Percentiles rank a stretch among this genome's conserved stretches.
Evolutionary conservation across 441 rosid genomes (phyloP).

Genomic region (Populus hybrid): DNA sequence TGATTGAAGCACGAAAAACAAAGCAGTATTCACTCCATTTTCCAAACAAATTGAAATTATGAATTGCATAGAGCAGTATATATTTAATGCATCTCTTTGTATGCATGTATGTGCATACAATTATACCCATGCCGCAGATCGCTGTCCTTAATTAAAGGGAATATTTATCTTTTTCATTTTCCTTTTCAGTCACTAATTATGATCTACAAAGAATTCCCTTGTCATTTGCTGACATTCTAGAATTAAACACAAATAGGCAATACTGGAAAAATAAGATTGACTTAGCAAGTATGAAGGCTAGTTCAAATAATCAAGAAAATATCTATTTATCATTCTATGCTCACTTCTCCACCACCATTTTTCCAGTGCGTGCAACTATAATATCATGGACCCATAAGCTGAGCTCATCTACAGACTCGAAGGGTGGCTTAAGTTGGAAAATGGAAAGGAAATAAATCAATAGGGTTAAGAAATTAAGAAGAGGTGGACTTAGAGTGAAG

Average conservation of each 20-base stretch:
- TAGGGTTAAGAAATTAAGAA: background rate
- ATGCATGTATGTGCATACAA: background rate
- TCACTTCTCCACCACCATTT: background rate
- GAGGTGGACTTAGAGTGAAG: too few species aligned
- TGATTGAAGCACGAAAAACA: background rate
- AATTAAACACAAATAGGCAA: background rate
- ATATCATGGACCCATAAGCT: background rate
- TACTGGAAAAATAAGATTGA: background rate
- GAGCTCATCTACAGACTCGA: background rate
- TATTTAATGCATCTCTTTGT: background rate
- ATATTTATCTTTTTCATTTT: too few species aligned
- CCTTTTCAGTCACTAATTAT: too few species aligned
- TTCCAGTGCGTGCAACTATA: background rate
- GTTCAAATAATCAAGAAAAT: background rate
- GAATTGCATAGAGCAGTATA: background rate
- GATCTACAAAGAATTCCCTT: background rate
- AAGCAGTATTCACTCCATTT: background rate
- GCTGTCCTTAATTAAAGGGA: background rate
- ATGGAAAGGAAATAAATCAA: background rate
- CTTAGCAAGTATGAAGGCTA: background rate
- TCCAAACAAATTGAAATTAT: background rate
- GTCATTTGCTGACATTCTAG: background rate
- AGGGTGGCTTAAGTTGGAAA: background rate
- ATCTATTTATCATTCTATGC: background rate
- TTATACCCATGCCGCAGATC: background rate